Evolutionary conservation across 2,329 filamentous ascomycete species (phyloP), one percentile per base, ranked within the genome.

Genomic region (Paraphaeosphaeria minitans): DNA sequence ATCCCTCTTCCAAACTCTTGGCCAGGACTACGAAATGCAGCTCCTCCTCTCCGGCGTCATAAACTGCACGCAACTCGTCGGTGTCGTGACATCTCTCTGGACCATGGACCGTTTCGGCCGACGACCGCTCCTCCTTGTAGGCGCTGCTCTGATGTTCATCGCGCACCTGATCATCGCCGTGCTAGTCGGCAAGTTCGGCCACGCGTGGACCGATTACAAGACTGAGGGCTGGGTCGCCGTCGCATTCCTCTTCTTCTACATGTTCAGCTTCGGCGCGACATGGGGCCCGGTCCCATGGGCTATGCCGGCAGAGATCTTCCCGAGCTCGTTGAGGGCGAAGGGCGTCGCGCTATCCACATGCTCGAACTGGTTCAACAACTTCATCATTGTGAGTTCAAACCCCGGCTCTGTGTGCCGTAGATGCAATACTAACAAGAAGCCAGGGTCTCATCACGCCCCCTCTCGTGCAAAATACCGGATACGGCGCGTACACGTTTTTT

Each of bases 301-400:
- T 3, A 72, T 83, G 70, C 73, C 75, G 0, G 79, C 81, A 31
- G 85, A 92, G 60, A 86, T 91, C n/a, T 89, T 89, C 45, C 85
- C 86, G 0, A 83, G 82, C 1, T 81, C 80, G 0, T 75, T 85
- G 0, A 80, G 87, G 7, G 86, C 87, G 2, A 90, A 89, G 70
- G 89, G 88, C 35, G 86, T 88, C 0, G 87, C 87, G 1, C 77
- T 89, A 2, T 86, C 85, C 0, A 89, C 87, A 0, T 85, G 82
- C 58, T 83, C 82, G 6, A 88, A 87, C 74, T 91, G 89, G 78
- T 73, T 88, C 2, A 85, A 83, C 69, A 88, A 89, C 70, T 88
- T 89, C 62, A 83, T 87, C 52, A 85, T 88, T 27, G 71, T 73
- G 65, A 62, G 68, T 62, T 14, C 39, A 31, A 13, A 16, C 24